A percentile compares a stretch with the other conserved stretches of the same genome.
Evolutionary conservation across 805 yeast genomes (phyloP).

Genomic region (Myxozyma vanderwaltii): DNA sequence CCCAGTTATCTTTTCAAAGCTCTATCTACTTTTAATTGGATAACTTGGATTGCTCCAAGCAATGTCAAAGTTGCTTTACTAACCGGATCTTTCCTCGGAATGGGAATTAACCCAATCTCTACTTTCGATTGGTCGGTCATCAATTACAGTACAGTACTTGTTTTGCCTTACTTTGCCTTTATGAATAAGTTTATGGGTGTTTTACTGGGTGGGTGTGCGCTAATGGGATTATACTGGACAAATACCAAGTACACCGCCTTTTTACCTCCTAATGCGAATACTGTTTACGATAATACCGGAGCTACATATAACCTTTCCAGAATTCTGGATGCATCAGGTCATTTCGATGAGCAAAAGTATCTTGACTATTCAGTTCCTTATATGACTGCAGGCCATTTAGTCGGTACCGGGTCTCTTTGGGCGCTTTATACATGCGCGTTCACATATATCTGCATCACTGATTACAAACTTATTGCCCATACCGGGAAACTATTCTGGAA

Average conservation of each 20-base stretch:
- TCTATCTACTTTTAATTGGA: conserved; percentile 59
- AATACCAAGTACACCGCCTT: conserved; percentile 54
- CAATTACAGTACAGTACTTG: conserved; percentile 46
- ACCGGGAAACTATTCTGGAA: conserved; percentile 38
- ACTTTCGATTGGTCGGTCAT: conserved; percentile 51
- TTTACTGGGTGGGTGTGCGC: conserved; percentile 38
- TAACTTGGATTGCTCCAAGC: conserved; percentile 59
- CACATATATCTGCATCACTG: conserved; percentile 13
- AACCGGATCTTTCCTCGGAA: conserved; percentile 49
- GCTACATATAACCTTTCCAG: conserved; percentile 50
- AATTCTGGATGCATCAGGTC: conserved; percentile 48
- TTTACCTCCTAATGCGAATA: conserved; percentile 52
- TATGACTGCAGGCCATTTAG: conserved; percentile 57
- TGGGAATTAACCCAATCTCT: conserved; percentile 52
- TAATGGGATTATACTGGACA: conserved; percentile 47
- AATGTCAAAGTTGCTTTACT: conserved; percentile 53
- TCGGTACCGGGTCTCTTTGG: conserved; percentile 31
- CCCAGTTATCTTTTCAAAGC: conserved; percentile 64
- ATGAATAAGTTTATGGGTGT: conserved; percentile 44
- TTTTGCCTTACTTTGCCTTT: conserved; percentile 49
- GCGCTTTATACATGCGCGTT: conserved; percentile 15
- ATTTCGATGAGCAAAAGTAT: conserved; percentile 53
- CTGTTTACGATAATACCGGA: conserved; percentile 39
- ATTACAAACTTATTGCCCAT: conserved; percentile 39
- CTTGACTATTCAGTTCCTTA: conserved; percentile 60